Evolutionary conservation across 768 basidiomycete genomes (phyloP).

Genomic region (Mycena venus): DNA sequence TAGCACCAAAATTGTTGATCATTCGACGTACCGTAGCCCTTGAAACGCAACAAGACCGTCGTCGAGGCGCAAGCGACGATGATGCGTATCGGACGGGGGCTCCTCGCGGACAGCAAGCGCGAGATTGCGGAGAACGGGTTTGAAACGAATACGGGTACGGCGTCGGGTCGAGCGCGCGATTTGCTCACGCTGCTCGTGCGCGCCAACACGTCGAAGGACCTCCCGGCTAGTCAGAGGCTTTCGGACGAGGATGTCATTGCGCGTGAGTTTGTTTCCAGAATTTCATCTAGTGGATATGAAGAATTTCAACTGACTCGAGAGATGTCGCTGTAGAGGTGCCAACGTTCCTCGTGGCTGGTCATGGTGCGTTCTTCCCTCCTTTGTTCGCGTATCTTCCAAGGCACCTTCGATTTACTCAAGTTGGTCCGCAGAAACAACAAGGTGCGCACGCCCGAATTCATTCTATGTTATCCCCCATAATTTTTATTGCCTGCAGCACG

Average conservation of each 20-base stretch:
- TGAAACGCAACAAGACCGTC: conserved; percentile 34
- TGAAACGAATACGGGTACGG: conserved; percentile 46
- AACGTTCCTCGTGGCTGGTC: conserved; percentile 72
- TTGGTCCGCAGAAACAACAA: conserved; percentile 58
- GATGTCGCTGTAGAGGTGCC: no score
- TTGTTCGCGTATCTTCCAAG: neutral
- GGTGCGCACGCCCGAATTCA: conserved; percentile 42
- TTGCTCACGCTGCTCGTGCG: conserved; percentile 70
- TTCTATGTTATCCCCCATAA: no score
- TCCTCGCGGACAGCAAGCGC: conserved; percentile 65
- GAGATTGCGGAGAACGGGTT: conserved; percentile 42
- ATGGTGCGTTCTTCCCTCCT: conserved; percentile 29
- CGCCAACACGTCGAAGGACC: conserved; percentile 75
- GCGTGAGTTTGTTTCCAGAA: conserved; percentile 61
- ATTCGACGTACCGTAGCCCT: conserved; percentile 40
- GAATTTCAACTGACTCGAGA: no score
- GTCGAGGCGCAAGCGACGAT: conserved; percentile 52
- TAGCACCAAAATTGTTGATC: no score
- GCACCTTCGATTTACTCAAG: neutral
- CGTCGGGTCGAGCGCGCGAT: conserved; percentile 53
- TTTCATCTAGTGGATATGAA: no score
- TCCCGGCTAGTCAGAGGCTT: conserved; percentile 65
- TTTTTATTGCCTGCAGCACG: neutral
- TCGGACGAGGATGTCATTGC: conserved; percentile 73
- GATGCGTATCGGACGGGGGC: conserved; percentile 60